Percentiles rank a stretch among this genome's conserved stretches.
Evolutionary conservation across 2,329 filamentous ascomycete species (phyloP).

Genomic region (Beauveria rudraprayagi): DNA sequence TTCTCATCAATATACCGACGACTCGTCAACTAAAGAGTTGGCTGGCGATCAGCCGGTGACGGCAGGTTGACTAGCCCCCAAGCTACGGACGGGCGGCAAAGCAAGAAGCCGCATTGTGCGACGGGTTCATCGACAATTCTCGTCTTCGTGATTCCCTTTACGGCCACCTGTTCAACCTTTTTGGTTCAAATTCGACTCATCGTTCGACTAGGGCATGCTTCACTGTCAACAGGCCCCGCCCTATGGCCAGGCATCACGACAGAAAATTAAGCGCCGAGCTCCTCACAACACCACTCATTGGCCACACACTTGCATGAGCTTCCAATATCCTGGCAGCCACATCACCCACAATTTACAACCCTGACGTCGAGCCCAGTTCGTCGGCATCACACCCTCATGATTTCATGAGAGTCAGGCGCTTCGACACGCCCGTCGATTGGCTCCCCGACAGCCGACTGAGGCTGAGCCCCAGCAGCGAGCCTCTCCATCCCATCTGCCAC

Average conservation of each 20-base stretch:
- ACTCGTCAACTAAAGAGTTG: too few relatives aligned
- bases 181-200: neutral
- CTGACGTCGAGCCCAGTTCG: conserved; percentile 3
- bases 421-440: conserved; percentile 4
- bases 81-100: neutral
- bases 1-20: too few relatives aligned
- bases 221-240: neutral
- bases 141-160: neutral
- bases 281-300: conserved; percentile 7
- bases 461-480: neutral
- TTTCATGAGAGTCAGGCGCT: conserved; percentile 1
- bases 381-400: conserved; percentile 2
- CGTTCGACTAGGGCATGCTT: neutral
- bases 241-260: neutral
- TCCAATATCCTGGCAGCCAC: neutral
- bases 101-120: neutral
- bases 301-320: conserved; percentile 2
- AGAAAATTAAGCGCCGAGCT: conserved; percentile 10
- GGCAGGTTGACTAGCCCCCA: neutral
- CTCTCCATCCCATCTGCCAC: conserved; percentile 1
- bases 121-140: conserved; percentile 6
- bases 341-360: neutral
- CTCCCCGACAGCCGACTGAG: neutral
- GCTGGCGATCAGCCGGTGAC: too few relatives aligned
- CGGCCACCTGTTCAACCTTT: neutral